Base-by-base conservation (phyloP, 352 stramenopile species). In the Phytophthora ohioensis region DNA sequence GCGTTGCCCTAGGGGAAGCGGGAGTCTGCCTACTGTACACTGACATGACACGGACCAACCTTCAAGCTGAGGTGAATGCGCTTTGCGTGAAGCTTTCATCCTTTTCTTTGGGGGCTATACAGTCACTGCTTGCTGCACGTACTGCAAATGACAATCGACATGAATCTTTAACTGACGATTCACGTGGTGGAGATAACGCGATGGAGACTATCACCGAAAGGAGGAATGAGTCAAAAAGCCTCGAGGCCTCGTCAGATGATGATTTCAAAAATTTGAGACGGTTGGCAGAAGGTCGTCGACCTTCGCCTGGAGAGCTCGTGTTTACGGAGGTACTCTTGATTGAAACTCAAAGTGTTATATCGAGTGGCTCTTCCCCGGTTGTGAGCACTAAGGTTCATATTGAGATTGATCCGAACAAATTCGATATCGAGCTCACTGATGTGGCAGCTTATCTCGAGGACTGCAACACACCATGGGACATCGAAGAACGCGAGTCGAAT, bases 311-410 rank as follows among this genome's bases (percentile, higher is more conserved):
- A 21, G 88, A 95, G 46, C 48, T 95, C 6, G 74, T 93, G 4
- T 81, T 93, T 42, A 79, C 81, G 1, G 83, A 94, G 53, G 54
- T 72, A 21, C 74, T 94, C 4, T 71, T 87, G 21, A 88, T 94
- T 49, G 85, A 94, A 69, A 94, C 84, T 1, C 69, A 74, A 41
- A 85, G 55, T 31, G 35, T 47, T 30, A 54, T 69, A 51, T 67
- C 64, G 42, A 46, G 36, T 55, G 38, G 12, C 15, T 41, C 67
- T 43, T 30, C 55, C 8, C 56, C 60, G 5, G 45, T 69, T 63
- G 48, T 21, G 38, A 35, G 31, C 12, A 46, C 38, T 4, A 78
- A 69, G 15, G 39, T 71, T 51, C 59, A 73, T 3, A 73, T 80
- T 53, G 51, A 71, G 27, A 57, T 76, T 43, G 67, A 78, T 4